Evolutionary conservation across 1,284 basidiomycete species (phyloP), one percentile per base, ranked within the genome.

Genomic region (Agroathelia rolfsii): DNA sequence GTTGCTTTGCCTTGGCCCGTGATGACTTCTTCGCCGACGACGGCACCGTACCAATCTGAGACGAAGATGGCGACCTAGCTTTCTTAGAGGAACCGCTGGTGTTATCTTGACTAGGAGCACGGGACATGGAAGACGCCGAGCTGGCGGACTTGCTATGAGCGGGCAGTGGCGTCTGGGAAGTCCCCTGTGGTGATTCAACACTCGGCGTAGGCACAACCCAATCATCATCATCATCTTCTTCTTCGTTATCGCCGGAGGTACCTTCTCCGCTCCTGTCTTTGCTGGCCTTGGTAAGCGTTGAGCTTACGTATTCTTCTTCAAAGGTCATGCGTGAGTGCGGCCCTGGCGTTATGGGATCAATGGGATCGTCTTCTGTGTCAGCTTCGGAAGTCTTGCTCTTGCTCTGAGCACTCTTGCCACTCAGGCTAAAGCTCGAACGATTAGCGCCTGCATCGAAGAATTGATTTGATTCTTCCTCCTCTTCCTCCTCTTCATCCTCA

Each of bases 311-410:
- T 49, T 56, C 34, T 41, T 43, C 46, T 53, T 30, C 62, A 43
- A 75, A 72, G 37, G 57, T 52, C 30, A 46, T 49, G 9, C 62
- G 58, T 26, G 53, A 46, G 30, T 57, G 59, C 3, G 71, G 66
- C 5, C 75, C 69, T 25, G 76, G 77, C 0, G 78, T 79, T 28
- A 79, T 61, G 6, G 77, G 76, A 7, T 68, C 73, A 3, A 75
- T 63, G 0, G 71, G 65, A 37, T 80, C 77, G 28, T 81, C 76
- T 43, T 81, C 77, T 8, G 75, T 75, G 34, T 76, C 74, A 1
- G 58, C 64, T 34, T 76, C 72, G 17, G 64, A 67, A 18, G 59
- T 61, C 49, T 55, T 64, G 36, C 51, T 50, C 22, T 9, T n/a
- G 9, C 22, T n/a, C 17, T 30, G n/a, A 14, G 28, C 46, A 4